Conservation (phyloP, 768 basidiomycete species). For the Calocybe indica region DNA sequence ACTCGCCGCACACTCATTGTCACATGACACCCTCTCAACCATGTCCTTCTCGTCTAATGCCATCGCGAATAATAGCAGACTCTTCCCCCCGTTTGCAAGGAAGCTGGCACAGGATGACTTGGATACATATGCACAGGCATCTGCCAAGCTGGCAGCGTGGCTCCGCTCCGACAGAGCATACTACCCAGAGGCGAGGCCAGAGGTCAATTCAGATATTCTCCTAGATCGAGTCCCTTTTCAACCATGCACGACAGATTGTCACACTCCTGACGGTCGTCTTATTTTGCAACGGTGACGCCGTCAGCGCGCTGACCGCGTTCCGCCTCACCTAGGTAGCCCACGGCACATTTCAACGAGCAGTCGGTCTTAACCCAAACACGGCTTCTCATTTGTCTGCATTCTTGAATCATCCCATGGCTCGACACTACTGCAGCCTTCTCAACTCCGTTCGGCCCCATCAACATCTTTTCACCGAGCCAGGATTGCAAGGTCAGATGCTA, state of each 20-base stretch:
- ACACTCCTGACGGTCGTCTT: constrained; percentile 37
- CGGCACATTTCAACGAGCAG: constrained; percentile 24
- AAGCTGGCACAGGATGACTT: constrained; percentile 24
- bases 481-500: constrained; percentile 20
- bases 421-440: constrained; percentile 29
- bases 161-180: constrained; percentile 43
- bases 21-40: no score
- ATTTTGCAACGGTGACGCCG: not conserved
- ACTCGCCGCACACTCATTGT: constrained; percentile 2
- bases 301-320: not conserved
- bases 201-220: constrained; percentile 26
- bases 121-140: constrained; percentile 15
- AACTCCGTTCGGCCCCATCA: constrained; percentile 21
- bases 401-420: constrained; percentile 23
- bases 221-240: constrained; percentile 1
- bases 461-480: constrained; percentile 26
- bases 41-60: constrained; percentile 8
- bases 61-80: constrained; percentile 27
- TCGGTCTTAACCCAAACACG: constrained; percentile 12
- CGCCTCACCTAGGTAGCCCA: constrained; percentile 28
- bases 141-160: constrained; percentile 39
- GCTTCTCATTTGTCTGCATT: constrained; percentile 26
- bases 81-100: constrained; percentile 27
- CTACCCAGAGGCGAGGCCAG: constrained; percentile 41
- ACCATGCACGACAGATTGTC: constrained; percentile 33